Evolutionary conservation across 306 rosid genomes (phyloP).

Genomic region (Cotoneaster glaucophyllus): DNA sequence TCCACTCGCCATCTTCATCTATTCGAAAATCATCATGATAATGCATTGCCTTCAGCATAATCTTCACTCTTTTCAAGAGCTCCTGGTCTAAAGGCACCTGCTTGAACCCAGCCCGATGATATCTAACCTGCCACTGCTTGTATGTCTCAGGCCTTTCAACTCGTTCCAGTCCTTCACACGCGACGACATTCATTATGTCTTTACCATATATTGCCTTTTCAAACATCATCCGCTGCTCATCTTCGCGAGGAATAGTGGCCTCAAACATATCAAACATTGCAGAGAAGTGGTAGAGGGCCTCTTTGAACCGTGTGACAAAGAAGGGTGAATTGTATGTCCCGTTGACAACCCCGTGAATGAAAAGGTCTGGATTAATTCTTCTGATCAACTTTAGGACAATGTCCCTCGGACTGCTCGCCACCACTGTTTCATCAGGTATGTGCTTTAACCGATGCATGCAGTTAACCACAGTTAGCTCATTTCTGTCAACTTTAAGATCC

Average conservation of each 20-base stretch:
- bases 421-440: conserved; percentile 27
- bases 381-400: conserved; percentile 25
- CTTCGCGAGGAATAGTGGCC: conserved; percentile 13
- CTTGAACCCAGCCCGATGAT: conserved; percentile 26
- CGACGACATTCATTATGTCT: conserved; percentile 23
- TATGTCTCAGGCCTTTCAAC: conserved; percentile 32
- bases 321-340: conserved; percentile 31
- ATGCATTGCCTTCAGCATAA: not conserved
- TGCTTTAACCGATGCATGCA: conserved; percentile 21
- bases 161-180: conserved; percentile 33
- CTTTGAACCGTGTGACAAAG: conserved; percentile 28
- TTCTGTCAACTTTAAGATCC: conserved; percentile 17
- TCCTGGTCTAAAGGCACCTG: conserved; percentile 22
- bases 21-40: conserved; percentile 30
- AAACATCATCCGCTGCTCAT: conserved; percentile 17
- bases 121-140: conserved; percentile 29
- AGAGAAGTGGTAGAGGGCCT: conserved; percentile 26
- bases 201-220: conserved; percentile 23
- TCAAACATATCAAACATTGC: conserved; percentile 27
- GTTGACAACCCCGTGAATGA: conserved; percentile 18
- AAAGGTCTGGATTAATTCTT: conserved; percentile 21
- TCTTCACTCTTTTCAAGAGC: conserved; percentile 1
- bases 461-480: conserved; percentile 21
- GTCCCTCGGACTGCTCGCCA: conserved; percentile 21
- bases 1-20: conserved; percentile 29